Evolutionary conservation across 768 basidiomycete genomes (phyloP).

Genomic region (Boletus edulis): DNA sequence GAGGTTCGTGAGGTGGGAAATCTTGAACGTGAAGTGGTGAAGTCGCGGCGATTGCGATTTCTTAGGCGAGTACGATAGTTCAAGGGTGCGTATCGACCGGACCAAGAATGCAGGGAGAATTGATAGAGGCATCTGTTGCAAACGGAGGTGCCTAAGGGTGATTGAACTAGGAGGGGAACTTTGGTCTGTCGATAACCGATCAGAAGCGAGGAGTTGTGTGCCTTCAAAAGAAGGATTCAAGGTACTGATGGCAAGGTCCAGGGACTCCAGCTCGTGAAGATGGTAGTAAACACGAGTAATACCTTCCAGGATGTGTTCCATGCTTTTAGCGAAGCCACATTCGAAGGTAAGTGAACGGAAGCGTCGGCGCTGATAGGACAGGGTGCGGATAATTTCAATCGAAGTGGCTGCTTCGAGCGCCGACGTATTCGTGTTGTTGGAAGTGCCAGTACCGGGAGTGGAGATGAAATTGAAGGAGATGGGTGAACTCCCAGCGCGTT

Average conservation of each 20-base stretch:
- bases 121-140: slow-evolving; percentile 42
- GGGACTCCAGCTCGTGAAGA: slow-evolving; percentile 26
- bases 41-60: slow-evolving; percentile 14
- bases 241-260: slow-evolving; percentile 29
- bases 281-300: slow-evolving; percentile 12
- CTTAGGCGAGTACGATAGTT: slow-evolving; percentile 40
- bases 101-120: slow-evolving; percentile 37
- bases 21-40: slow-evolving; percentile 35
- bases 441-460: slow-evolving; percentile 7
- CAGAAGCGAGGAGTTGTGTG: slow-evolving; percentile 22
- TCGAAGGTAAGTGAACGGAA: slow-evolving; percentile 35
- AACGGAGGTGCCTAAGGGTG: slow-evolving; percentile 34
- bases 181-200: slow-evolving; percentile 15
- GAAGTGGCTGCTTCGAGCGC: slow-evolving; percentile 20
- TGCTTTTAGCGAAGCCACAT: slow-evolving; percentile 29
- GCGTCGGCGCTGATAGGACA: slow-evolving; percentile 25
- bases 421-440: slow-evolving; percentile 12
- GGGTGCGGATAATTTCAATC: slow-evolving; percentile 22
- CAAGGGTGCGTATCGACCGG: slow-evolving; percentile 39
- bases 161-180: slow-evolving; percentile 1
- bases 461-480: slow-evolving; percentile 37
- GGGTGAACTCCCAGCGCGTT: slow-evolving; percentile 34
- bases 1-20: slow-evolving; percentile 40
- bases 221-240: slow-evolving; percentile 27
- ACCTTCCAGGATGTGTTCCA: slow-evolving; percentile 25